phyloP scores from a whole-genome alignment of 2,329 filamentous ascomycete genomes.

The Trichoderma sp. region DNA sequence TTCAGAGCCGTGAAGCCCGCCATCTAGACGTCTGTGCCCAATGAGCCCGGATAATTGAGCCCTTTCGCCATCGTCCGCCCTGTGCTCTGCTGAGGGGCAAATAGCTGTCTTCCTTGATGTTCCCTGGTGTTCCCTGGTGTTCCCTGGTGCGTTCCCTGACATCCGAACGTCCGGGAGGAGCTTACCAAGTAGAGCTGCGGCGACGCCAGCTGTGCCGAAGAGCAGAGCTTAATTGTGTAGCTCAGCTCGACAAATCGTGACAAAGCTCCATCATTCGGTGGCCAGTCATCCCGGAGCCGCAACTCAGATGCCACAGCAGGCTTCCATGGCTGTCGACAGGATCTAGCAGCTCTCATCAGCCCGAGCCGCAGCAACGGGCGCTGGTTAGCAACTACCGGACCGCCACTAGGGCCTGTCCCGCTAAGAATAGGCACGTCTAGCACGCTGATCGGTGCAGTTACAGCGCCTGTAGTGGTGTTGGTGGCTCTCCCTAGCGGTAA shows the following conservation, averaged over 20 bases:
- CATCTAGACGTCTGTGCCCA: background rate
- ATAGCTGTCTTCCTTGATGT: background rate
- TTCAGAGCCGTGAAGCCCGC: background rate
- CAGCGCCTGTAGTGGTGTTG: background rate
- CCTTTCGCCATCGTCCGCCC: background rate
- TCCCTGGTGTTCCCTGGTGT: background rate
- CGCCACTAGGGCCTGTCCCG: constrained; percentile 7
- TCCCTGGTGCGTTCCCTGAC: background rate
- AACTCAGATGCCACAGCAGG: background rate
- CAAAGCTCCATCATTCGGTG: background rate
- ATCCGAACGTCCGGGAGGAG: constrained; percentile 13
- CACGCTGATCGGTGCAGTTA: background rate
- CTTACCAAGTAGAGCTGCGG: background rate
- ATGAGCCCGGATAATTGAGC: background rate
- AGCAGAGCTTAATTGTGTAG: background rate
- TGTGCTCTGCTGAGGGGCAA: no score
- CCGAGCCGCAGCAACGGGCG: background rate
- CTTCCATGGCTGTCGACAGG: background rate
- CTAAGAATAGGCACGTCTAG: constrained; percentile 1
- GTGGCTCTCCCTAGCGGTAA: constrained; percentile 1
- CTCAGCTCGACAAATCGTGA: background rate
- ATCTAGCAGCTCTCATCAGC: background rate
- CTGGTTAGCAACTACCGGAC: constrained; percentile 9
- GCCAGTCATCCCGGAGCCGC: background rate
- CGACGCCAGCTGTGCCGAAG: background rate